Evolutionary conservation across 768 basidiomycete genomes (phyloP), one percentile per base, ranked within the genome.

Genomic region (Auriscalpium orientale): DNA sequence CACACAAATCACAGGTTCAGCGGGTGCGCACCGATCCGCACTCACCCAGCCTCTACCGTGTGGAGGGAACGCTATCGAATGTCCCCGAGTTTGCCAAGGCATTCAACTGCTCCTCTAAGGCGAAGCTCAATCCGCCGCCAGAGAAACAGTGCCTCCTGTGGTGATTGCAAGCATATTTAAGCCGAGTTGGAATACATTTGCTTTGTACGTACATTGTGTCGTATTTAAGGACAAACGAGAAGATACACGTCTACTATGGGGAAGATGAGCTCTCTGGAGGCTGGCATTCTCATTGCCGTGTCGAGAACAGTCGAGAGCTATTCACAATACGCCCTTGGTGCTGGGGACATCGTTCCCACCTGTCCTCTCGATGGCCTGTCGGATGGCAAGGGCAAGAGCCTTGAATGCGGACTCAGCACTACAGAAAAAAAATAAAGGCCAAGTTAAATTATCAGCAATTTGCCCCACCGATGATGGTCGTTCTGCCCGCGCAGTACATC

Each of bases 381-480:
- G 84, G 62, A 99, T 94, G 9, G 95, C 97, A 37, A 99, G 76
- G 0, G 97, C 97, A 18, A 98, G 72, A 1, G 97, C 95, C 72
- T 99, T 99, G 82, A 99, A 99, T 4, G 95, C 93, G 3, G 95
- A 93, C 71, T 99, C 97, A 12, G 95, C 85, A 53, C 97, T 98
- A 64, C 15, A 35, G 44, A 33, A 9, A 6, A n/a, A 35, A 34
- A 55, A 50, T 46, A 21, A 55, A 50, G 48, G 49, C 51, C 45
- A 44, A n/a, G 28, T 10, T 52, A 43, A 20, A 20, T 5, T 43
- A 40, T 13, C 37, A 53, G 16, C 8, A n/a, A 35, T 33, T 16
- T 28, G 12, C 62, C 84, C 57, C 65, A 94, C 95, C 90, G 84
- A 72, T 98, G 97, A 70, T 99, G 97, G 67, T 99, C 97, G 72